Base-by-base conservation (phyloP, 257 asterid genomes). In the Solanum stenotomum region DNA sequence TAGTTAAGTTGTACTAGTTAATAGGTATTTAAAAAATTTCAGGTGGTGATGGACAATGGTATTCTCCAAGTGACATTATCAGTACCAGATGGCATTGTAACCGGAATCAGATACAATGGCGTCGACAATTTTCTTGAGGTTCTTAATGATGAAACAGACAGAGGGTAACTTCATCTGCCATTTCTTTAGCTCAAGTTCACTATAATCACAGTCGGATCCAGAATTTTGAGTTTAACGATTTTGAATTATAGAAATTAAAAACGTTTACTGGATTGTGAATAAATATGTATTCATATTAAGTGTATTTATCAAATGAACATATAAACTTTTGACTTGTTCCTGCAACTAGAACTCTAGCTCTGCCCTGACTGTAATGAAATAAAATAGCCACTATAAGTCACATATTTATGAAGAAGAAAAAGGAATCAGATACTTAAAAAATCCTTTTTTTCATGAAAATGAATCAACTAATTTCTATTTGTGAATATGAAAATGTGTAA, bases 1-100 rank as follows among this genome's bases (percentile, higher is more conserved):
- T 13, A 13, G 59, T 46, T 14, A 46, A 46, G 59, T 46, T 44
- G 59, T 46, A 46, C 59, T 46, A 46, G 7, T 18, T 72, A 20
- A 75, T 1, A n/a, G 13, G 35, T 6, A 38, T 3, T 1, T 6
- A 40, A 78, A 38, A 42, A 25, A 14, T 35, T 42, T 25, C 95
- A 95, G 98, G 93, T 94, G 75, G 92, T 94, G 84, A 90, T 95
- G 70, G 96, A 94, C 89, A 94, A 95, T 90, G 98, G 98, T 65
- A 91, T 93, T 15, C 88, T 94, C 37, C 94, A 94, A 88, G 92
- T 94, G 83, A 92, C 94, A 35, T 83, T 95, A 90, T 87, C 96
- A 37, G 92, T 93, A 87, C 98, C 98, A 22, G 98, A 94, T 49
- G 98, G 98, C 5, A 89, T 93, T 78, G 72, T 94, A 74, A 89